Evolutionary conservation across 2,329 filamentous ascomycete genomes (phyloP), one percentile per base, ranked within the genome.

Genomic region (Aspergillus aculeatinus): DNA sequence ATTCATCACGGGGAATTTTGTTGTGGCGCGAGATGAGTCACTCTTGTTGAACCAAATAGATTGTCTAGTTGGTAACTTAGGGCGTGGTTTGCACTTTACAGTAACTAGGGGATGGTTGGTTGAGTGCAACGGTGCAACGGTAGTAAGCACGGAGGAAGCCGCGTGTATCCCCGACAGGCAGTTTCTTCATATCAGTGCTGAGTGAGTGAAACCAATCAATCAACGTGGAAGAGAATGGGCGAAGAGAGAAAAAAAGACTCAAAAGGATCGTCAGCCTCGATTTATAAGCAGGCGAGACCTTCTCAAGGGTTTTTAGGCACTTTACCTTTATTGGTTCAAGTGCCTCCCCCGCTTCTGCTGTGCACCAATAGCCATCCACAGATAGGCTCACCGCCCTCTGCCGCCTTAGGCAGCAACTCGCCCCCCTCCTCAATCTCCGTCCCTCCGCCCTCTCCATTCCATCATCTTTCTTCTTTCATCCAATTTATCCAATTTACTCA

Each of bases 1-100:
- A 19, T 35, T 25, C 21, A 25, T 5, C 21, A 42, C 19, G 31
- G 23, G 31, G 42, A 31, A 55, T 19, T 5, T 7, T n/a, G 2
- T n/a, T 19, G 42, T 55, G 53, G 42, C 44, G 53, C 53, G 23
- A 6, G n/a, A 55, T 55, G 53, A 55, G 53, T 55, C 53, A 55
- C 42, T 48, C n/a, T 44, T 21, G 39, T 48, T 31, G 25, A 12
- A 35, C n/a, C 9, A 11, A 42, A 25, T 23, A 25, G 19, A 42
- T 42, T 35, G 25, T 42, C 19, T 21, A 52, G 12, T 21, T 51
- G 21, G 29, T 2, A 21, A 21, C 21, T 21, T 39, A 35, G 33
- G 33, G 11, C 33, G 33, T 35, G 16, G 33, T 35, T 16, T 1
- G 33, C 14, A 12, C 9, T 35, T 14, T 4, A 12, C 14, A 12